Evolutionary conservation across 202 grass and related monocot genomes (phyloP).

Genomic region (Schoenoplectus tabernaemontani): DNA sequence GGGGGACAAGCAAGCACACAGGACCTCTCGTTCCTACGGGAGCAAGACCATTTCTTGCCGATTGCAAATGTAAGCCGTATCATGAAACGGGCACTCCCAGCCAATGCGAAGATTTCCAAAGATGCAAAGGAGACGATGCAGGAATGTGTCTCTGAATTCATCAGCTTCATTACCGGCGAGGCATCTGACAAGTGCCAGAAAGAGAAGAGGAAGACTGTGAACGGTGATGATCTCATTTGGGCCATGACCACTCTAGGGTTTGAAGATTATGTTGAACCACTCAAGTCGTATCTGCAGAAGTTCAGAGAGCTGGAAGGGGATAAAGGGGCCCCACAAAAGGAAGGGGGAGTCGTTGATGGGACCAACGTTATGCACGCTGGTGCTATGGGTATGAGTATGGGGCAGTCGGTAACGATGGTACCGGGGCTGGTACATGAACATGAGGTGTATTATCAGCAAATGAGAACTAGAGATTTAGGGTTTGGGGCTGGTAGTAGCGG

Average conservation of each 20-base stretch:
- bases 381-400: conserved; percentile 41
- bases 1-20: conserved; percentile 41
- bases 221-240: conserved; percentile 97
- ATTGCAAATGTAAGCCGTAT: conserved; percentile 97
- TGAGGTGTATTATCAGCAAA: conserved; percentile 21
- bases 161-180: conserved; percentile 96
- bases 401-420: not conserved
- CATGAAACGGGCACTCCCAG: conserved; percentile 96
- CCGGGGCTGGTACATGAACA: conserved; percentile 10
- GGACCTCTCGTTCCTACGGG: conserved; percentile 44
- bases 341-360: not conserved
- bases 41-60: conserved; percentile 92
- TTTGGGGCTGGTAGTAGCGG: conserved; percentile 13
- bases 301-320: conserved; percentile 96
- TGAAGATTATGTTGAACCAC: conserved; percentile 93
- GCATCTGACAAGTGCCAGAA: conserved; percentile 98
- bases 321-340: conserved; percentile 50
- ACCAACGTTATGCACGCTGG: not conserved
- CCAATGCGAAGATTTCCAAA: conserved; percentile 98
- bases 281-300: conserved; percentile 92
- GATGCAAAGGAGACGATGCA: conserved; percentile 99
- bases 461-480: not conserved
- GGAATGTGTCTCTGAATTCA: conserved; percentile 98
- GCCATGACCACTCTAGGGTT: conserved; percentile 93
- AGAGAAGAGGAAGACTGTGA: conserved; percentile 98